These are phyloP conservation scores for Coemansia sp. DNA, from an alignment of 192 early-diverging fungal genomes.

Conservation along the genomic window DNA sequence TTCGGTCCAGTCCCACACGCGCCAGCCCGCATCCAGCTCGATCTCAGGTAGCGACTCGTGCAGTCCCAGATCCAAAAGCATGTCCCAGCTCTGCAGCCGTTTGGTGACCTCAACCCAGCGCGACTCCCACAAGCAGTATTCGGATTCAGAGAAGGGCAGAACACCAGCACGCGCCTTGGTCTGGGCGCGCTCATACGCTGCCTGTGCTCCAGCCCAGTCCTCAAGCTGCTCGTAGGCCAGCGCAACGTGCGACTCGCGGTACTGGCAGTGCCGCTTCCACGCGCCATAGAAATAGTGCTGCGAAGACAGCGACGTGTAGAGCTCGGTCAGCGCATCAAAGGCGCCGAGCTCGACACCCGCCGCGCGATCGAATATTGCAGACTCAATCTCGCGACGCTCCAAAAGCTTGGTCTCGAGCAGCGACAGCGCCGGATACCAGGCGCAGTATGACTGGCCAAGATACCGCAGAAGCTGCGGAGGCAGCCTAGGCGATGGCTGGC, in stretches of 20 bases:
- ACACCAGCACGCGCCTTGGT: conserved; percentile 82
- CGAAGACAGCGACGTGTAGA: conserved; percentile 83
- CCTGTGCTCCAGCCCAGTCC: conserved; percentile 90
- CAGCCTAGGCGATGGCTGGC: conserved; percentile 66
- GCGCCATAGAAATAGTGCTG: conserved; percentile 90
- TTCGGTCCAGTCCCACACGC: conserved; percentile 88
- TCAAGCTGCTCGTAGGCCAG: conserved; percentile 93
- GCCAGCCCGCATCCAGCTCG: conserved; percentile 89
- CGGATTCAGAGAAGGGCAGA: conserved; percentile 87
- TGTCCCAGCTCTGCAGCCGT: conserved; percentile 96
- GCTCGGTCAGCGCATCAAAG: conserved; percentile 83
- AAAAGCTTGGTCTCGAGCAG: conserved; percentile 65
- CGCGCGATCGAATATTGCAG: conserved; percentile 35
- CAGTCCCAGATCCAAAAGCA: conserved; percentile 86
- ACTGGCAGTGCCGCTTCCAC: conserved; percentile 85
- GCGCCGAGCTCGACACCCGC: conserved; percentile 79
- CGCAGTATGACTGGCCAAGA: conserved; percentile 85
- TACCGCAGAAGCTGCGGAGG: conserved; percentile 94
- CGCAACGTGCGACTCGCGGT: conserved; percentile 92
- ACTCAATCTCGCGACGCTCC: conserved; percentile 47
- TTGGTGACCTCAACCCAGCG: conserved; percentile 91
- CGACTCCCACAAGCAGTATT: conserved; percentile 97
- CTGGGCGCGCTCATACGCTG: conserved; percentile 89
- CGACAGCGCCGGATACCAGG: conserved; percentile 86
- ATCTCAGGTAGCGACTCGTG: conserved; percentile 85